Evolutionary conservation across 1,284 basidiomycete species (phyloP), one percentile per base, ranked within the genome.

Genomic region (Rhodotorula sp.): DNA sequence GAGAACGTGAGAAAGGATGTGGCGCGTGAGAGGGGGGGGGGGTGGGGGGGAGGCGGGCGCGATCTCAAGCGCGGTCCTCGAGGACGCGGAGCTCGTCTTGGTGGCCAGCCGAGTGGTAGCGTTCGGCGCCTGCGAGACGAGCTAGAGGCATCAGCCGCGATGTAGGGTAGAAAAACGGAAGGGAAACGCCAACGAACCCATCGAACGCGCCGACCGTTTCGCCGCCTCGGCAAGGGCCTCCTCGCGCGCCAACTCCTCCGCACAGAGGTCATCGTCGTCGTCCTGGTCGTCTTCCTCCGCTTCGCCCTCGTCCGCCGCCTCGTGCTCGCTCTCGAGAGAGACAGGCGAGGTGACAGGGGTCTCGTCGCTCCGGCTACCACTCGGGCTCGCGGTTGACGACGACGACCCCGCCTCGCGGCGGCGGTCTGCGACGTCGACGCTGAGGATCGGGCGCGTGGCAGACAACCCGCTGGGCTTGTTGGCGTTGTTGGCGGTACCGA

Each of bases 171-270:
- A 28, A 31, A 5, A 47, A 24, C 7, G 28, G n/a, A 15, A n/a
- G 15, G 7, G 30, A 9, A 52, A 40, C 22, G 22, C 22, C 8
- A 20, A 50, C 70, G 28, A 4, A 66, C 72, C 72, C 34, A 70
- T 63, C 24, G 63, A 59, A 37, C 48, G 55, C 24, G 66, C 62
- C 20, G 55, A 64, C 9, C 53, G 20, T 15, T 66, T 57, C 11
- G 71, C 73, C 31, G 62, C 57, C 28, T 57, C 71, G 10, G 57
- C 64, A 9, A 74, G 59, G 11, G 63, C 68, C 56, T 75, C 73
- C 28, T 73, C 73, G 47, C 62, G 40, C 26, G 64, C 73, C 2
- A 73, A 57, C 55, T 71, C 71, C 18, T 72, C 73, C 28, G 56
- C 68, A 22, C 64, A 64, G 1, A 72, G 61, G 20, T 72, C 71